Evolutionary conservation across 2,329 filamentous ascomycete species (phyloP).

Genomic region (Arachnopeziza araneosa): DNA sequence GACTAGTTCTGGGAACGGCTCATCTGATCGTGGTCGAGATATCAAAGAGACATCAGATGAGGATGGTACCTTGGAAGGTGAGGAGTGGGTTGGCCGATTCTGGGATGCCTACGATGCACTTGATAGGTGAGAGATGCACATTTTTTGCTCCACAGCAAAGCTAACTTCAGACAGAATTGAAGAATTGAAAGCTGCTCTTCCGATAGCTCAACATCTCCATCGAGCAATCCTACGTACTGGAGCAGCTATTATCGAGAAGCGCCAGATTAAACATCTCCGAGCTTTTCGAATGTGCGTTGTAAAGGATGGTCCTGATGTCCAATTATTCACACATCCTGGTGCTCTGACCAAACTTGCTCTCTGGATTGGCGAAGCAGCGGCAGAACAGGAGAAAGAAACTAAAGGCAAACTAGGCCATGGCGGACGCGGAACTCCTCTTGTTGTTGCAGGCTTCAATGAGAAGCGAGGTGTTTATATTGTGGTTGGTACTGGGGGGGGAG

Average conservation of each 20-base stretch:
- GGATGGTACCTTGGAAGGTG: constrained; percentile 43
- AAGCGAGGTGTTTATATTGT: constrained; percentile 83
- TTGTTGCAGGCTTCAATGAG: constrained; percentile 87
- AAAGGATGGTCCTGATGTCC: constrained; percentile 86
- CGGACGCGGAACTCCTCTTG: constrained; percentile 73
- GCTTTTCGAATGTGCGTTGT: constrained; percentile 95
- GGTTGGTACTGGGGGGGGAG: constrained; percentile 84
- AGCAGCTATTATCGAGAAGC: constrained; percentile 85
- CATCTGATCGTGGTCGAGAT: constrained; percentile 32
- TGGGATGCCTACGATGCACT: constrained; percentile 70
- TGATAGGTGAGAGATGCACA: constrained; percentile 48
- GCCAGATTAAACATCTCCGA: constrained; percentile 85
- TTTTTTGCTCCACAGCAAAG: neutral
- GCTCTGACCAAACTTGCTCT: constrained; percentile 89
- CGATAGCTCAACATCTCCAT: constrained; percentile 82
- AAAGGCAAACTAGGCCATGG: constrained; percentile 65
- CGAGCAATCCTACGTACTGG: constrained; percentile 91
- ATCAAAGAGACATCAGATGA: constrained; percentile 42
- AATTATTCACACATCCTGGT: constrained; percentile 88
- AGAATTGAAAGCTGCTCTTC: constrained; percentile 67
- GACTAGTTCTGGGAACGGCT: constrained; percentile 21
- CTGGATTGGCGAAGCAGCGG: constrained; percentile 89
- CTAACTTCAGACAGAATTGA: constrained; percentile 55
- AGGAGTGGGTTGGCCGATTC: constrained; percentile 63
- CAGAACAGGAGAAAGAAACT: constrained; percentile 76